These are phyloP conservation scores for Veloboletus limbatus DNA, from an alignment of 1,284 basidiomycete genomes.

Conservation along the genomic window DNA sequence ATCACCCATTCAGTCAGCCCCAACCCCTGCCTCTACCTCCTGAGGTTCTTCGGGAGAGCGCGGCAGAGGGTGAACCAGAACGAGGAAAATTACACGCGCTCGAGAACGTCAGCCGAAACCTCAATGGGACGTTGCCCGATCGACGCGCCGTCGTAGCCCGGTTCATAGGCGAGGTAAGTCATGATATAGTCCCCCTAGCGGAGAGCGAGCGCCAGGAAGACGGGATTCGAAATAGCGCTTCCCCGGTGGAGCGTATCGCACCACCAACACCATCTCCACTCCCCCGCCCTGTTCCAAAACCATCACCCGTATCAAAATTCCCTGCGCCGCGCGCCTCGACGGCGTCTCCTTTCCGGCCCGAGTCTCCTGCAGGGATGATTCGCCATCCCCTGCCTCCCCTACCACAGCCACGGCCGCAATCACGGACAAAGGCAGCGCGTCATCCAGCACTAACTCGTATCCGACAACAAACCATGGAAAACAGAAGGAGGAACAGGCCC, in stretches of 20 bases:
- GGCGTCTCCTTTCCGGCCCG: conserved; percentile 22
- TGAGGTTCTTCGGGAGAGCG: too few relatives aligned
- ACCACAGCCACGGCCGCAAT: neutral
- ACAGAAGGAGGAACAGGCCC: neutral
- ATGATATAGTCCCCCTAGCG: too few relatives aligned
- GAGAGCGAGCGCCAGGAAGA: neutral
- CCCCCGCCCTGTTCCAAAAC: neutral
- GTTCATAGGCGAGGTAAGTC: neutral
- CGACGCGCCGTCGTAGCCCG: neutral
- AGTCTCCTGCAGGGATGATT: neutral
- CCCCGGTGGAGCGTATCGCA: conserved; percentile 4
- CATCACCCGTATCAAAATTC: conserved; percentile 4
- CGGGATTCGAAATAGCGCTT: neutral
- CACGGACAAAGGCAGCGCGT: conserved; percentile 6
- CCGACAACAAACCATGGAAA: conserved; percentile 17
- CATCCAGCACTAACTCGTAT: conserved; percentile 13
- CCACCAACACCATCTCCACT: neutral
- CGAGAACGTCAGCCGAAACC: too few relatives aligned
- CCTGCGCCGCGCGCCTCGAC: conserved; percentile 23
- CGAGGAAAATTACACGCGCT: neutral
- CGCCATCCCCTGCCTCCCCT: neutral
- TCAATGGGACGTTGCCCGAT: neutral
- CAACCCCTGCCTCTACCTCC: neutral
- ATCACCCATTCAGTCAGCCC: conserved; percentile 26
- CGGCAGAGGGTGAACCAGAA: neutral